A percentile compares a stretch with the other conserved stretches of the same genome.
Conservation (phyloP, 495 filamentous ascomycete species). For the Ramalina intermedia region DNA sequence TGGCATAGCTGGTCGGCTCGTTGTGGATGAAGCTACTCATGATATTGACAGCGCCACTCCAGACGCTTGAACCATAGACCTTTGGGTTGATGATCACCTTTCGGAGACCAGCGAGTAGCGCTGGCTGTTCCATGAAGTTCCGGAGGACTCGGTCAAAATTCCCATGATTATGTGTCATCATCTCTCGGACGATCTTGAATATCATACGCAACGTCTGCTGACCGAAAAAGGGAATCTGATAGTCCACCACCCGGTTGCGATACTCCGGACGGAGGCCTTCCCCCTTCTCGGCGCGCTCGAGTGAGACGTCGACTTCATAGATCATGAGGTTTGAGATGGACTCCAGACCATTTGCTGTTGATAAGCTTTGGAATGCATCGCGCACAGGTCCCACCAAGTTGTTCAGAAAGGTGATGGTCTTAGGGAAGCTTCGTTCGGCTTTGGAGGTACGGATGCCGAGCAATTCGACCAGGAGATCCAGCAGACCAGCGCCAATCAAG, state of each 20-base stretch:
- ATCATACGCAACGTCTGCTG: slow-evolving; percentile 87
- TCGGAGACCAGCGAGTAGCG: slow-evolving; percentile 60
- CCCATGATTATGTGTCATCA: slow-evolving; percentile 74
- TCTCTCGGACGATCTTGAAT: slow-evolving; percentile 89
- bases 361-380: slow-evolving; percentile 66
- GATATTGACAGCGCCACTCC: slow-evolving; percentile 83
- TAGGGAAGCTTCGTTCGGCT: slow-evolving; percentile 67
- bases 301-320: slow-evolving; percentile 59
- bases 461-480: slow-evolving; percentile 81
- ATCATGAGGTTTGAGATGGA: slow-evolving; percentile 71
- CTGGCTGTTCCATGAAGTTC: slow-evolving; percentile 88
- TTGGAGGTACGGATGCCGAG: slow-evolving; percentile 69
- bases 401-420: slow-evolving; percentile 73
- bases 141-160: slow-evolving; percentile 79
- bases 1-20: slow-evolving; percentile 91
- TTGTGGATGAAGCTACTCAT: slow-evolving; percentile 96
- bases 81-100: slow-evolving; percentile 64
- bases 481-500: slow-evolving; percentile 71
- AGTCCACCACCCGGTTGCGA: slow-evolving; percentile 74
- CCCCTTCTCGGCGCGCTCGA: slow-evolving; percentile 45
- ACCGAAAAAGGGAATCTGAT: slow-evolving; percentile 78
- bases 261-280: slow-evolving; percentile 63
- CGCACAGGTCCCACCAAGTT: slow-evolving; percentile 67
- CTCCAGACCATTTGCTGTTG: slow-evolving; percentile 68
- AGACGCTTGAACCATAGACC: slow-evolving; percentile 78